These are phyloP conservation scores for Nemania diffusa DNA, from an alignment of 2,329 filamentous ascomycete genomes.

Conservation along the genomic window DNA sequence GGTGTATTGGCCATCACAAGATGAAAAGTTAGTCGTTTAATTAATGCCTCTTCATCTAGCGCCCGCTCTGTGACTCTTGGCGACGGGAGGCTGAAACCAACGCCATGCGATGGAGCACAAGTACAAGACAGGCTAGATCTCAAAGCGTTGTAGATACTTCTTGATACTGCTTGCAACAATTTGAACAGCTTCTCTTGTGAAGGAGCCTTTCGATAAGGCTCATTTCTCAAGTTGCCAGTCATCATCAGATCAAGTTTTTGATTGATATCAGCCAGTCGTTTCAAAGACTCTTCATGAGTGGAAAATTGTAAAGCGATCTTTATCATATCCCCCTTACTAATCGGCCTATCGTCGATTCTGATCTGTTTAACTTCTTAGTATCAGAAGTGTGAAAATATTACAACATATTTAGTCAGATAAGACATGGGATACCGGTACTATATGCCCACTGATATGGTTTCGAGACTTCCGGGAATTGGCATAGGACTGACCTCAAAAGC, in stretches of 20 bases:
- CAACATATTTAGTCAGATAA: neutral
- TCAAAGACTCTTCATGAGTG: conserved; percentile 29
- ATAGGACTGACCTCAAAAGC: conserved; percentile 27
- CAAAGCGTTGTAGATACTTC: conserved; percentile 43
- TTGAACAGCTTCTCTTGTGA: conserved; percentile 38
- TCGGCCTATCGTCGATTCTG: conserved; percentile 17
- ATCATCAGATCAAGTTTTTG: conserved; percentile 40
- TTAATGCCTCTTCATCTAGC: conserved; percentile 37
- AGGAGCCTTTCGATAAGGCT: conserved; percentile 33
- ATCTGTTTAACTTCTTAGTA: conserved; percentile 19
- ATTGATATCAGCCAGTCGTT: conserved; percentile 36
- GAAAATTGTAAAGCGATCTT: conserved; percentile 32
- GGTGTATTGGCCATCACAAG: conserved; percentile 23
- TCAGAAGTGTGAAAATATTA: neutral
- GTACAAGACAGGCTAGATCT: conserved; percentile 37
- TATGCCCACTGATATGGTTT: neutral
- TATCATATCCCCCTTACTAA: conserved; percentile 27
- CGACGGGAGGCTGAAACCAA: conserved; percentile 34
- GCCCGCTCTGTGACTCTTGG: conserved; percentile 25
- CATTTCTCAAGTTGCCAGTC: conserved; percentile 37
- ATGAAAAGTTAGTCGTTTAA: conserved; percentile 28
- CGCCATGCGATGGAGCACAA: conserved; percentile 38
- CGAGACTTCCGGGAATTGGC: neutral
- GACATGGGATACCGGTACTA: neutral
- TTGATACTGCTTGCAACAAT: conserved; percentile 38